Evolutionary conservation across 2,329 filamentous ascomycete genomes (phyloP).

Genomic region (Anthostomella pinea): DNA sequence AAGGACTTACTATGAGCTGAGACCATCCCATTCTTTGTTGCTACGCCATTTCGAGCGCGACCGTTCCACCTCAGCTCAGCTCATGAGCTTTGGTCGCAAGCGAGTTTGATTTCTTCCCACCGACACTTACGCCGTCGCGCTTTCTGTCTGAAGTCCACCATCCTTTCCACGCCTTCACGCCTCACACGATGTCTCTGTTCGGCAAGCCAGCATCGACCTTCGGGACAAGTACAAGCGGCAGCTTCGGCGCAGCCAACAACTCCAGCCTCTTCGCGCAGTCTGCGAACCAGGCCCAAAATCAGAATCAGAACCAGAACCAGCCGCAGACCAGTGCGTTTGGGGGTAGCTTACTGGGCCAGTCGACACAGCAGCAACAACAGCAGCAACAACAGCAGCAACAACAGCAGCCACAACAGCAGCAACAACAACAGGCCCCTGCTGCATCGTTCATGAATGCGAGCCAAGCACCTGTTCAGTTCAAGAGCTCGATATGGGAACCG

Average conservation of each 20-base stretch:
- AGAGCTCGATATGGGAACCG: slow-evolving; percentile 29
- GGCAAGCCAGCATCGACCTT: slow-evolving; percentile 21
- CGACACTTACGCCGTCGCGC: no score
- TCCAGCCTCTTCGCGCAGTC: slow-evolving; percentile 40
- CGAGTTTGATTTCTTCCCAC: no score
- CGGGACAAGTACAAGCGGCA: slow-evolving; percentile 21
- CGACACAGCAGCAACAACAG: slow-evolving; percentile 36
- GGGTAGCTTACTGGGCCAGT: slow-evolving; percentile 31
- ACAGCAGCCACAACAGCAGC: slow-evolving; percentile 31
- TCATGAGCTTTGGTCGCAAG: background rate
- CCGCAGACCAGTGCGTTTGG: slow-evolving; percentile 24
- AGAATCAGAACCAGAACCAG: slow-evolving; percentile 25
- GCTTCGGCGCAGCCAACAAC: slow-evolving; percentile 22
- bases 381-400: slow-evolving; percentile 35
- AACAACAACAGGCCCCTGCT: slow-evolving; percentile 38
- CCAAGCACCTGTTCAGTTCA: slow-evolving; percentile 31
- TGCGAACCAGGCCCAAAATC: slow-evolving; percentile 37
- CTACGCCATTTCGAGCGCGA: slow-evolving; percentile 5
- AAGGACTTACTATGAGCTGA: no score
- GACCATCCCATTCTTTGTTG: slow-evolving; percentile 2
- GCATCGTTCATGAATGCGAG: slow-evolving; percentile 43
- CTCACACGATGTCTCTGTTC: slow-evolving; percentile 25
- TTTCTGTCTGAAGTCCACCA: background rate
- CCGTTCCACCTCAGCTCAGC: background rate
- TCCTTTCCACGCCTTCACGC: background rate